Evolutionary conservation across 2,329 filamentous ascomycete genomes (phyloP).

Genomic region (Aspergillus jensenii): DNA sequence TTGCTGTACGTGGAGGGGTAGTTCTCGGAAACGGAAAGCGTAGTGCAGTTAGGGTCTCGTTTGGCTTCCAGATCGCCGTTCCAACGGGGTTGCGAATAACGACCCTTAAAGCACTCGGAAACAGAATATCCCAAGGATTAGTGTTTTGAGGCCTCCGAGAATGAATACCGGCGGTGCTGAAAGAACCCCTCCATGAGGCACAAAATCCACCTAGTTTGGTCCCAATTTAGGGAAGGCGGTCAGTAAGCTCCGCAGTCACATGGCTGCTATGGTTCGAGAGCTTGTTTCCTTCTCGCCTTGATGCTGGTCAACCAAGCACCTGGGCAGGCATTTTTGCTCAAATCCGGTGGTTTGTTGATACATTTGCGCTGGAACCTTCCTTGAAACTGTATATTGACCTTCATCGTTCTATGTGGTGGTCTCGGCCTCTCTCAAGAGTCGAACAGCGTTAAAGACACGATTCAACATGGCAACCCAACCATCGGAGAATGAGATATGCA

Average conservation of each 20-base stretch:
- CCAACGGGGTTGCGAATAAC: slow-evolving; percentile 4
- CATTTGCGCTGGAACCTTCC: not conserved
- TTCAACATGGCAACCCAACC: slow-evolving; percentile 37
- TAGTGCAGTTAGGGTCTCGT: slow-evolving; percentile 28
- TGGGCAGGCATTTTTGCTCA: not conserved
- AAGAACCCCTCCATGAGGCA: slow-evolving; percentile 6
- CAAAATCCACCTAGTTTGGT: slow-evolving; percentile 2
- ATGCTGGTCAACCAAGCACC: not conserved
- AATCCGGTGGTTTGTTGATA: not conserved
- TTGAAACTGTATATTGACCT: not conserved
- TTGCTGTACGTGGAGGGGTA: slow-evolving; percentile 9
- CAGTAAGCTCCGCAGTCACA: slow-evolving; percentile 31
- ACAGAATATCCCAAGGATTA: not conserved
- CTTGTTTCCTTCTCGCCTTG: slow-evolving; percentile 12
- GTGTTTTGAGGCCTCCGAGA: not conserved
- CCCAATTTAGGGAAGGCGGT: slow-evolving; percentile 15
- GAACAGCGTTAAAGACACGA: slow-evolving; percentile 4
- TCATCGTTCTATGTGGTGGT: not conserved
- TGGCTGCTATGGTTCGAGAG: slow-evolving; percentile 23
- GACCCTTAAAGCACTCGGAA: not conserved
- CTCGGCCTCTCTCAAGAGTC: not conserved
- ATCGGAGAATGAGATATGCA: slow-evolving; percentile 48
- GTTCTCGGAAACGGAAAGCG: slow-evolving; percentile 4
- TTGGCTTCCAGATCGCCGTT: slow-evolving; percentile 24
- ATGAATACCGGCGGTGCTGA: slow-evolving; percentile 2